These are phyloP conservation scores for Thozetella sp. DNA, from an alignment of 495 filamentous ascomycete species.

Conservation along the genomic window DNA sequence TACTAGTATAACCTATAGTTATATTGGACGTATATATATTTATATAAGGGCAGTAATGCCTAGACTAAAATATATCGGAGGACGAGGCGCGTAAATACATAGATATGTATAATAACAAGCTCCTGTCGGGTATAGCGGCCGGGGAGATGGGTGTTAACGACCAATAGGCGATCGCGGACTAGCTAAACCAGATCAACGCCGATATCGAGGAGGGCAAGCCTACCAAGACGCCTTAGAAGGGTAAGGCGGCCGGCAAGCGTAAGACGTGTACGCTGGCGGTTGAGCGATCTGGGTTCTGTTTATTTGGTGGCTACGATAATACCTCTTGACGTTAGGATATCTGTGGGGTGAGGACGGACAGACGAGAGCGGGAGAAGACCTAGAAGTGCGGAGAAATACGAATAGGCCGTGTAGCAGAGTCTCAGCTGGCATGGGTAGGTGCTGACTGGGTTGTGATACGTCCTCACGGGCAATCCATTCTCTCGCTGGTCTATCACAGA, in stretches of 20 bases:
- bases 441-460: too few relatives aligned
- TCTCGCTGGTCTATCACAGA: too few relatives aligned
- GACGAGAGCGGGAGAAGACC: too few relatives aligned
- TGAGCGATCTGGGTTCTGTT: conserved; percentile 27
- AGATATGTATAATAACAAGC: conserved; percentile 50
- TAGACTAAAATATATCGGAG: conserved; percentile 65
- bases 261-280: conserved; percentile 49
- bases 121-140: conserved; percentile 39
- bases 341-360: too few relatives aligned
- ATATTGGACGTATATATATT: conserved; percentile 71
- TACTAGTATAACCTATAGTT: conserved; percentile 76
- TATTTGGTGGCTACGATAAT: conserved; percentile 22
- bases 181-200: conserved; percentile 47
- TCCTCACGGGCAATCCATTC: too few relatives aligned
- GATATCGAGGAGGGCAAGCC: conserved; percentile 40
- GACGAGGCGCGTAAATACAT: conserved; percentile 58
- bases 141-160: conserved; percentile 55
- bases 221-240: conserved; percentile 54
- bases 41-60: conserved; percentile 69
- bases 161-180: conserved; percentile 59
- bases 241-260: conserved; percentile 42
- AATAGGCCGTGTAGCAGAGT: too few relatives aligned
- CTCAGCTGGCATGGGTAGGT: too few relatives aligned
- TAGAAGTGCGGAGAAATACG: too few relatives aligned
- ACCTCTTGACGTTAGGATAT: conserved; percentile 23